Conservation (phyloP, 768 basidiomycete species). For the Lactarius sanguifluus region DNA sequence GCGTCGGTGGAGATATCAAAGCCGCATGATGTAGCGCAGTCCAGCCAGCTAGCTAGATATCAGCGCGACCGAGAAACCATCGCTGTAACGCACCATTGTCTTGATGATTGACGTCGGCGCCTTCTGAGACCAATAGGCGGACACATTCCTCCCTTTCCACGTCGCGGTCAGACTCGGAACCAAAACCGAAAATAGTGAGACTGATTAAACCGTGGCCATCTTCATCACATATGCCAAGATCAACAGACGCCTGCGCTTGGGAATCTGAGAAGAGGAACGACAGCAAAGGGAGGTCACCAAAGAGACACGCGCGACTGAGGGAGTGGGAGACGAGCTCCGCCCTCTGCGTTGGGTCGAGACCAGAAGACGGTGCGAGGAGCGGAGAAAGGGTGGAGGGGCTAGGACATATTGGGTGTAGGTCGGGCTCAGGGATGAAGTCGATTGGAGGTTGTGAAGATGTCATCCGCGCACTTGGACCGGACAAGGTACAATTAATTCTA, state of each 20-base stretch:
- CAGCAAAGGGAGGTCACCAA: slow-evolving; percentile 71
- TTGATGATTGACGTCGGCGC: slow-evolving; percentile 58
- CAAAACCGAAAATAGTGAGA: slow-evolving; percentile 76
- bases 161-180: slow-evolving; percentile 76
- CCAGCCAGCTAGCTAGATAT: slow-evolving; percentile 73
- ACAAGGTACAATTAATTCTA: not conserved
- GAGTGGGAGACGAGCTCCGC: slow-evolving; percentile 71
- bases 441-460: slow-evolving; percentile 39
- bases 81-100: slow-evolving; percentile 58
- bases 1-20: slow-evolving; percentile 81
- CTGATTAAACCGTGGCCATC: slow-evolving; percentile 83
- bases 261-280: slow-evolving; percentile 70
- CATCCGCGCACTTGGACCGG: slow-evolving; percentile 32
- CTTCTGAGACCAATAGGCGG: slow-evolving; percentile 72
- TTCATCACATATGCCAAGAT: slow-evolving; percentile 73
- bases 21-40: slow-evolving; percentile 92
- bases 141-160: slow-evolving; percentile 92
- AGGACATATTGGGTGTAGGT: slow-evolving; percentile 78
- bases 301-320: slow-evolving; percentile 71
- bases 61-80: slow-evolving; percentile 1
- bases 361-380: slow-evolving; percentile 65
- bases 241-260: slow-evolving; percentile 63
- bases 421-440: slow-evolving; percentile 72
- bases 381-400: slow-evolving; percentile 59
- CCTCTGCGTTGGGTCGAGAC: slow-evolving; percentile 67